Evolutionary conservation across 345 rosid genomes (phyloP), one percentile per base, ranked within the genome.

Genomic region (Eucalyptus cladocalyx): DNA sequence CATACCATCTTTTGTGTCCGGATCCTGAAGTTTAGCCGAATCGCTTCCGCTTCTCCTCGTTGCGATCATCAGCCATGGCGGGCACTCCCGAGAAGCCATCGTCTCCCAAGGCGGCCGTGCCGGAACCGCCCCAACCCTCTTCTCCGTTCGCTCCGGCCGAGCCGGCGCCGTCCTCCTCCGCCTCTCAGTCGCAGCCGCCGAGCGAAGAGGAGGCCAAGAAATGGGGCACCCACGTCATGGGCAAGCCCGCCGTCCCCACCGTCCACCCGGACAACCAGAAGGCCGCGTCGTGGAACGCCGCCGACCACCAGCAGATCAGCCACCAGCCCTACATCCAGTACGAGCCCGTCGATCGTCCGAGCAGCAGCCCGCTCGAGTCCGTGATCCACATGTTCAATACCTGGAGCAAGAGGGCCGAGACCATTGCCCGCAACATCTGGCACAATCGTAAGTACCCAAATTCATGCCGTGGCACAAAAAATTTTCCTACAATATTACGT

Each of bases 171-270:
- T 24, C 89, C 7, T 53, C n/a, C n/a, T n/a, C n/a, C n/a, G n/a
- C n/a, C n/a, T n/a, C n/a, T n/a, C n/a, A n/a, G n/a, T n/a, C n/a
- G n/a, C n/a, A n/a, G 80, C 90, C 24, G 50, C 88, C 11, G 90
- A 91, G 86, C 7, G 92, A 91, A 80, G 94, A 93, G 85, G 94
- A 94, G 15, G 49, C 91, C 47, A 93, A 94, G 93, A 96, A 95
- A 88, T 95, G 95, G 96, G 98, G 99, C 6, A 95, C 98, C 49
- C 95, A 95, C 89, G 86, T 96, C 87, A 97, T 96, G 98, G 99
- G 99, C 81, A 91, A 95, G 56, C 98, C 99, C 3, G 95, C 99
- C 1, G 94, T 87, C 76, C 99, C 99, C 7, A 90, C 92, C 5
- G 94, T 92, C 69, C 99, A 96, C 80, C 99, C 99, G 9, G 99